Evolutionary conservation across 768 basidiomycete species (phyloP).

Genomic region (Crassisporium funariophilum): DNA sequence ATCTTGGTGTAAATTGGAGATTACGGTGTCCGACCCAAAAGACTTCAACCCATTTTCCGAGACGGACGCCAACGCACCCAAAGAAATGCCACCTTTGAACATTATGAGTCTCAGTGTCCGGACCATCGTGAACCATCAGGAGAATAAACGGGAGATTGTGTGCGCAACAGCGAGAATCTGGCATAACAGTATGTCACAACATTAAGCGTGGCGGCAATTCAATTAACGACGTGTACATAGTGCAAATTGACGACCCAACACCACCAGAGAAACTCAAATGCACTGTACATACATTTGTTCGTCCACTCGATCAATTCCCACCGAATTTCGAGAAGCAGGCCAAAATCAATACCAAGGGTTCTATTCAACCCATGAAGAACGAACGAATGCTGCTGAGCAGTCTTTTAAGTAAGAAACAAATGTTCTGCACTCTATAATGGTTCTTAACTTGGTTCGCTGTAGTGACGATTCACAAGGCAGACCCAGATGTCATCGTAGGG

Average conservation of each 20-base stretch:
- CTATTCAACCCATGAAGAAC: conserved; percentile 73
- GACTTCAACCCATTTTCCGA: conserved; percentile 84
- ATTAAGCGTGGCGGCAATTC: neutral
- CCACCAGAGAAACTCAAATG: conserved; percentile 87
- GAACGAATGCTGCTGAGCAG: conserved; percentile 86
- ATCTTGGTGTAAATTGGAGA: conserved; percentile 97
- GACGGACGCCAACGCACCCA: conserved; percentile 65
- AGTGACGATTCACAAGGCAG: conserved; percentile 81
- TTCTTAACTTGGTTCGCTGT: conserved; percentile 6
- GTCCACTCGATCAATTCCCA: conserved; percentile 88
- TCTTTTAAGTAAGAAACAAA: conserved; percentile 69
- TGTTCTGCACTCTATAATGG: neutral
- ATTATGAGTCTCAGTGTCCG: conserved; percentile 87
- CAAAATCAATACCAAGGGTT: conserved; percentile 61
- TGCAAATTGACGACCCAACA: conserved; percentile 87
- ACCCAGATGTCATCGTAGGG: conserved; percentile 93
- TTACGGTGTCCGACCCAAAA: conserved; percentile 80
- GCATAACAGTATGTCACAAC: conserved; percentile 52
- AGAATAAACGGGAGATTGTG: conserved; percentile 93
- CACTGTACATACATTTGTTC: conserved; percentile 83
- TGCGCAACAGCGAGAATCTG: conserved; percentile 84
- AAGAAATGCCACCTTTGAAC: conserved; percentile 86
- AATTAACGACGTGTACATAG: conserved; percentile 39
- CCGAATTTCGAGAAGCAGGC: conserved; percentile 77
- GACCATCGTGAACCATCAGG: conserved; percentile 90